These are phyloP conservation scores for Trichoderma sp. DNA, from an alignment of 2,329 filamentous ascomycete genomes.

Conservation along the genomic window DNA sequence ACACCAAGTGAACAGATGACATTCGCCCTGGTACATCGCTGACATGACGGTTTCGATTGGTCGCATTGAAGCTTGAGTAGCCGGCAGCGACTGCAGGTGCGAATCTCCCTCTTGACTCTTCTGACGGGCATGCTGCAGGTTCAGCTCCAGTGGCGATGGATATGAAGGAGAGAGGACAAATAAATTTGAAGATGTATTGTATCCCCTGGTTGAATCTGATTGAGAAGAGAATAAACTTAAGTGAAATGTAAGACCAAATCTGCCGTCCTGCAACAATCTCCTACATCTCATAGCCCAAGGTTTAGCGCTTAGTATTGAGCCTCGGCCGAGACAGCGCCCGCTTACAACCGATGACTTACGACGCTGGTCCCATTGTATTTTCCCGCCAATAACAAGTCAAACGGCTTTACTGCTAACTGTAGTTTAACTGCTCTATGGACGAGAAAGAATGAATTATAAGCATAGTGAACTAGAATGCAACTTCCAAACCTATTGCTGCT, in stretches of 20 bases:
- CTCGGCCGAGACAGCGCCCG: not conserved
- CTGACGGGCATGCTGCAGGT: not conserved
- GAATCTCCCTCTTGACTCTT: not conserved
- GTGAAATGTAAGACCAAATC: not conserved
- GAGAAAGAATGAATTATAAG: too few species aligned
- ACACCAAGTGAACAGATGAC: not conserved
- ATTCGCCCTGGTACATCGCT: not conserved
- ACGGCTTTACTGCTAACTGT: not conserved
- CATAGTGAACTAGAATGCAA: too few species aligned
- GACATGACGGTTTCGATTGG: not conserved
- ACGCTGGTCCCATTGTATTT: not conserved
- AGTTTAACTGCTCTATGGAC: too few species aligned
- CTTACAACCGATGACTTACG: not conserved
- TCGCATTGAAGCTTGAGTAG: not conserved
- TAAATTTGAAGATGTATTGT: not conserved
- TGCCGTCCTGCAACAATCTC: not conserved
- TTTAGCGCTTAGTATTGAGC: not conserved
- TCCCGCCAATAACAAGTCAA: not conserved
- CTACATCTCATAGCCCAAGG: not conserved
- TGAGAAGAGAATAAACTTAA: not conserved
- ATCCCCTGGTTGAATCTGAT: not conserved
- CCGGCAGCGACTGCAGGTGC: not conserved
- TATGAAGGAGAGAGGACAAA: not conserved
- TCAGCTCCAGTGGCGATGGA: not conserved
- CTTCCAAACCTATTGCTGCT: fast-evolving